Percentiles rank a stretch among this genome's conserved stretches.
phyloP scores from a whole-genome alignment of 2,329 filamentous ascomycete species.

The Exophiala aquamarina region DNA sequence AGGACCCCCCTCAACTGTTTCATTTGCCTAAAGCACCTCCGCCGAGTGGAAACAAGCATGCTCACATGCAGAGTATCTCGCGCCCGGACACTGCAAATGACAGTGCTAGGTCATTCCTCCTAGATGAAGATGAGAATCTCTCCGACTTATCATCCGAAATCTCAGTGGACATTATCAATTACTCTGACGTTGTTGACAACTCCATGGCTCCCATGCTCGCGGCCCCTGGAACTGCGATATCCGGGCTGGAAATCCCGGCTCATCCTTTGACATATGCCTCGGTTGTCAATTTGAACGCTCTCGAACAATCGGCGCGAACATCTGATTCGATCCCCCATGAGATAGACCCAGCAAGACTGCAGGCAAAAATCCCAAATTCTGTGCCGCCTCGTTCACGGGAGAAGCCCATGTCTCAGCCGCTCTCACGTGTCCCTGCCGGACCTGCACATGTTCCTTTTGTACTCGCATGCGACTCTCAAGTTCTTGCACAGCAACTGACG shows the following conservation, averaged over 20 bases:
- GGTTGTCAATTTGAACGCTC: constrained; percentile 42
- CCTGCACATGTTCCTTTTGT: constrained; percentile 60
- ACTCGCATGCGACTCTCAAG: constrained; percentile 61
- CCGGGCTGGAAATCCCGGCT: constrained; percentile 42
- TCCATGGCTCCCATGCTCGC: constrained; percentile 32
- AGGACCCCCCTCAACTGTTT: constrained; percentile 24
- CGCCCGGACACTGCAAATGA: constrained; percentile 26
- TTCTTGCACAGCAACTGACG: constrained; percentile 63
- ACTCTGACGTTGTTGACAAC: constrained; percentile 35
- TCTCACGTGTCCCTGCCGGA: constrained; percentile 17
- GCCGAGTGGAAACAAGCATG: constrained; percentile 29
- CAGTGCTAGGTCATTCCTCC: constrained; percentile 46
- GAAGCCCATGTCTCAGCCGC: constrained; percentile 4
- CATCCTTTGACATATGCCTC: constrained; percentile 48
- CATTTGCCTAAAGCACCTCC: constrained; percentile 23
- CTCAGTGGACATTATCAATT: constrained; percentile 52
- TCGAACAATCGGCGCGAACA: constrained; percentile 35
- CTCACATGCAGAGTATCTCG: constrained; percentile 29
- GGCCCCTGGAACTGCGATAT: constrained; percentile 36
- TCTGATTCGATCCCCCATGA: constrained; percentile 32
- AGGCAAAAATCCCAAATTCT: neutral
- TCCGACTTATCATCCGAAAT: constrained; percentile 55
- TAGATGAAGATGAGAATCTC: constrained; percentile 55
- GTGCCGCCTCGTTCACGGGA: neutral
- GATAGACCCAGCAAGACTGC: neutral